These are phyloP conservation scores for Petrea volubilis DNA, from an alignment of 257 asterid genomes.

Conservation along the genomic window DNA sequence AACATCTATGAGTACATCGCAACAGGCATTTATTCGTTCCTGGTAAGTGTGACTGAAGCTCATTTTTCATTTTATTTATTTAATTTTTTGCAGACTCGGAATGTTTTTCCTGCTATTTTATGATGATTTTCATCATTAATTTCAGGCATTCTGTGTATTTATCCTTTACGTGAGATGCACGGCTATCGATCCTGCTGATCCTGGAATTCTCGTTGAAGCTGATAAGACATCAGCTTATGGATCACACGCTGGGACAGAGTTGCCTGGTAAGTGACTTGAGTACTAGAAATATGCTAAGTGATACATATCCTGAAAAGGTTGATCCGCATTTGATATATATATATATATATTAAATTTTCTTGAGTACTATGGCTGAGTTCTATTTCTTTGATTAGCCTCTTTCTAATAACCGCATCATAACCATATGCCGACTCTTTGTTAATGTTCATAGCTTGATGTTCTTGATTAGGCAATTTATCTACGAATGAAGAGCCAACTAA, in stretches of 20 bases:
- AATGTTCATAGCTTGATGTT: constrained; percentile 23
- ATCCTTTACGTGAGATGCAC: constrained; percentile 88
- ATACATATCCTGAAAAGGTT: not conserved
- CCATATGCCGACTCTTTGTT: constrained; percentile 14
- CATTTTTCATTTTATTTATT: constrained; percentile 13
- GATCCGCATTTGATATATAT: not conserved
- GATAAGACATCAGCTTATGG: constrained; percentile 55
- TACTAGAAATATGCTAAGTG: constrained; percentile 6
- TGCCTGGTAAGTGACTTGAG: constrained; percentile 54
- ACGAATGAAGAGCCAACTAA: constrained; percentile 63
- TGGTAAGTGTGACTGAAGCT: constrained; percentile 55
- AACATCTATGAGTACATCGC: constrained; percentile 81
- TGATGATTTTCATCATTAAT: constrained; percentile 16
- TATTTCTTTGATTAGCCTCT: constrained; percentile 5
- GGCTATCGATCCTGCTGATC: constrained; percentile 96
- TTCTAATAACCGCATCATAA: not conserved
- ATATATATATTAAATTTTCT: too few species aligned
- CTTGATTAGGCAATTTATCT: constrained; percentile 49
- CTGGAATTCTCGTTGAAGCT: constrained; percentile 77
- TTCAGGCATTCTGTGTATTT: constrained; percentile 78
- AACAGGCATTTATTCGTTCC: constrained; percentile 78
- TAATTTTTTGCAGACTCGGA: constrained; percentile 1
- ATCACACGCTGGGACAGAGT: constrained; percentile 66
- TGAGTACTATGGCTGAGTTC: not conserved
- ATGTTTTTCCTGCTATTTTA: constrained; percentile 16